phyloP scores from a whole-genome alignment of 768 basidiomycete species.

The Cystobasidium ongulense region DNA sequence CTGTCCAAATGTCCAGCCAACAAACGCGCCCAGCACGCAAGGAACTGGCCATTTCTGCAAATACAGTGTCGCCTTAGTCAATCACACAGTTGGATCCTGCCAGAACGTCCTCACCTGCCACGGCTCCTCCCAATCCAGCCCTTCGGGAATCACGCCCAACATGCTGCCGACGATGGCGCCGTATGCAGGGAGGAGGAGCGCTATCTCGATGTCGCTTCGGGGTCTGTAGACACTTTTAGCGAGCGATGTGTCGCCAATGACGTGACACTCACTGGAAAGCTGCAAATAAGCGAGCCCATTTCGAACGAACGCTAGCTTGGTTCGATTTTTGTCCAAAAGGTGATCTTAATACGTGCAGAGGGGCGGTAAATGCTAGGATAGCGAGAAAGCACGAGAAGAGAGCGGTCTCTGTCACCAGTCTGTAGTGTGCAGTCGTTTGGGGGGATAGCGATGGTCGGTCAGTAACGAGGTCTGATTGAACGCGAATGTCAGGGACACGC shows the following conservation, averaged over 20 bases:
- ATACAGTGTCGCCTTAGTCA: background rate
- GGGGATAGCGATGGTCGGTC: background rate
- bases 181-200: slow-evolving; percentile 67
- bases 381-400: background rate
- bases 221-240: too few species aligned
- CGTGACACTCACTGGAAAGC: slow-evolving; percentile 62
- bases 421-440: background rate
- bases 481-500: slow-evolving; percentile 34
- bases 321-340: slow-evolving; percentile 35
- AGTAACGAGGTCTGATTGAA: background rate
- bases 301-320: slow-evolving; percentile 51
- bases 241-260: background rate
- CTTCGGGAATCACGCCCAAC: slow-evolving; percentile 72
- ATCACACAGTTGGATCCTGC: background rate
- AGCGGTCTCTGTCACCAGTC: background rate
- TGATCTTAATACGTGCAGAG: background rate
- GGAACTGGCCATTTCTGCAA: slow-evolving; percentile 17
- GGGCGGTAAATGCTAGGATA: background rate
- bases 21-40: background rate
- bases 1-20: slow-evolving; percentile 6
- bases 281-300: slow-evolving; percentile 71
- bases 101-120: slow-evolving; percentile 67
- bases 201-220: slow-evolving; percentile 61
- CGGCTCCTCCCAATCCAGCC: slow-evolving; percentile 92
- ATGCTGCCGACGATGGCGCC: slow-evolving; percentile 69